A percentile compares a stretch with the other conserved stretches of the same genome.
These are phyloP conservation scores for Phytophthora meadii DNA, from an alignment of 352 stramenopile species.

Conservation along the genomic window DNA sequence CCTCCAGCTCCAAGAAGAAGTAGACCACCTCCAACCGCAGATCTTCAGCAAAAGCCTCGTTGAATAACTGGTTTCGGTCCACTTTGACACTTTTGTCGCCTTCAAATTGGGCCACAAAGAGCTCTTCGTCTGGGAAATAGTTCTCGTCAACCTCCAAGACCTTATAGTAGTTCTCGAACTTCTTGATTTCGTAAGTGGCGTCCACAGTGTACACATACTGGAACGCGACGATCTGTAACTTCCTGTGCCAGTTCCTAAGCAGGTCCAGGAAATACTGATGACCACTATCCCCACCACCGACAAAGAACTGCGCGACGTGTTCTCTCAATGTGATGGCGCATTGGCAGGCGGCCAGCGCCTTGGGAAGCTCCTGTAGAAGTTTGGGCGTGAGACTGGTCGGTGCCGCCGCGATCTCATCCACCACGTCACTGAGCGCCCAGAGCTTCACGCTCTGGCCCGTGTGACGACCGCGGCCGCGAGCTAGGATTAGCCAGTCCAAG, in stretches of 20 bases:
- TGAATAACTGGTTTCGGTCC: conserved; percentile 18
- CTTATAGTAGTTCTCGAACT: conserved; percentile 27
- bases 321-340: conserved; percentile 24
- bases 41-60: conserved; percentile 18
- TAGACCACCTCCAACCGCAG: conserved; percentile 23
- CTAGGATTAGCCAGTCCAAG: neutral
- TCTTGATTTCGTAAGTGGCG: neutral
- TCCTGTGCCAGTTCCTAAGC: conserved; percentile 4
- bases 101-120: neutral
- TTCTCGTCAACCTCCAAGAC: conserved; percentile 9
- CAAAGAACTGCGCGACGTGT: conserved; percentile 19
- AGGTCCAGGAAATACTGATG: conserved; percentile 15
- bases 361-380: conserved; percentile 21
- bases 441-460: neutral
- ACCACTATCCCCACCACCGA: neutral
- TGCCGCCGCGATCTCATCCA: conserved; percentile 10
- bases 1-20: conserved; percentile 41
- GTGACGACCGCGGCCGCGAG: neutral
- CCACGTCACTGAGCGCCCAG: neutral
- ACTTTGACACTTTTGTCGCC: neutral
- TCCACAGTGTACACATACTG: neutral
- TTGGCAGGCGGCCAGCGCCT: conserved; percentile 24
- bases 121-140: conserved; percentile 19
- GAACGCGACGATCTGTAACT: too few species aligned
- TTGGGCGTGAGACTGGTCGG: conserved; percentile 13